phyloP scores from a whole-genome alignment of 164 flowering plant species.

The Protea cynaroides region DNA sequence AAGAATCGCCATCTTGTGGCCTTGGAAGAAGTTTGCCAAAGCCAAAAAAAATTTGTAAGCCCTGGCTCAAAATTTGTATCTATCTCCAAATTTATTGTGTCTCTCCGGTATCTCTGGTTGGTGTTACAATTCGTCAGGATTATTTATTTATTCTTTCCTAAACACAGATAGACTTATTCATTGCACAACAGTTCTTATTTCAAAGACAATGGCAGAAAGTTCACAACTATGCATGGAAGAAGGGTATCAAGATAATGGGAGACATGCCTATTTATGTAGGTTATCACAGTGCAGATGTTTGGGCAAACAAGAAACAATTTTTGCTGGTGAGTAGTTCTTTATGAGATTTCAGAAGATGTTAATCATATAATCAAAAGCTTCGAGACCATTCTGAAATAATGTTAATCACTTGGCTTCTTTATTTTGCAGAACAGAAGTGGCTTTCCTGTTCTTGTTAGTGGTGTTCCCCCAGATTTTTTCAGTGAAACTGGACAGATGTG shows the following conservation, averaged over 20 bases:
- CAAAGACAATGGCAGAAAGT: conserved; percentile 97
- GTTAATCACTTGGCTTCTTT: conserved; percentile 3
- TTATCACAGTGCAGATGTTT: conserved; percentile 98
- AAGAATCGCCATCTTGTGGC: conserved; percentile 80
- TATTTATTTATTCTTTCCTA: conserved; percentile 7
- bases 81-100: neutral
- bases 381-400: neutral
- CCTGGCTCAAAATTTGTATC: neutral
- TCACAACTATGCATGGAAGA: conserved; percentile 60
- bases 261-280: conserved; percentile 99
- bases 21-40: conserved; percentile 71
- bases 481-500: conserved; percentile 99
- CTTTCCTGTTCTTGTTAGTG: conserved; percentile 90
- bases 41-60: conserved; percentile 68
- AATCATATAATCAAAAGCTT: neutral
- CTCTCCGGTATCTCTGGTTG: neutral
- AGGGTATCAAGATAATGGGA: conserved; percentile 90
- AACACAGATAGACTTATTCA: conserved; percentile 68
- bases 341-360: conserved; percentile 1
- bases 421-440: conserved; percentile 64
- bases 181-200: conserved; percentile 89
- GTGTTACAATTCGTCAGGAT: conserved; percentile 3
- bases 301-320: conserved; percentile 92
- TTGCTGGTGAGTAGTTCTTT: conserved; percentile 55
- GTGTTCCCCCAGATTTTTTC: conserved; percentile 98